Evolutionary conservation across 495 filamentous ascomycete genomes (phyloP), one percentile per base, ranked within the genome.

Genomic region (Chaetomidium leptoderma): DNA sequence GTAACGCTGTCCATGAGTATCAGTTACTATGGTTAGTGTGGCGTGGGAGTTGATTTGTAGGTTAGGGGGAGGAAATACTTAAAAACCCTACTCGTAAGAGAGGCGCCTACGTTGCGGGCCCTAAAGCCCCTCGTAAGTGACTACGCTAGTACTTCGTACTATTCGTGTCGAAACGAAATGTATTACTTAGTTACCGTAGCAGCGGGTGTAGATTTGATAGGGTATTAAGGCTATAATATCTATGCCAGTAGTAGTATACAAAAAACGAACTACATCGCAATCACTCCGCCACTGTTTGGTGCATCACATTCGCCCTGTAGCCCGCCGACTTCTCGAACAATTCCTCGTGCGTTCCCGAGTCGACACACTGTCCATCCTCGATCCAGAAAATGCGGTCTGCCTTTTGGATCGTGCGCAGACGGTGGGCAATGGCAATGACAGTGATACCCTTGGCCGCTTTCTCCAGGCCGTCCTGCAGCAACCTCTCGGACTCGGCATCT

Each of bases 381-480:
- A 95, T 80, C 63, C 90, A 81, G 60, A 90, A 84, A 45, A 93
- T 95, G 10, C 78, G 70, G 70, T 92, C 86, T 1, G 89, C 88
- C 61, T 85, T 84, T 26, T 81, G 77, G 23, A 93, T 86, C n/a
- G 88, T 92, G 21, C 78, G 77, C 44, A 93, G 68, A 3, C 89
- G 75, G 72, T 95, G 90, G n/a, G 85, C 81, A 36, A 96, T 88
- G 21, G 90, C 86, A 51, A 96, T 84, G 1, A 89, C 90, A 0
- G 90, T 96, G 46, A 87, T 83, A 10, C 85, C 86, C 51, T 78
- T 75, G 1, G 88, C 78, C 62, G 84, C 88, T 54, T 79, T 77
- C 37, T 91, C 84, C 52, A 95, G 74, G 1, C 83, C 84, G 4
- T 85, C 82, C 69, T 93, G 87, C 43, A 95, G 72, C 14, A 85